A percentile compares a stretch with the other conserved stretches of the same genome.
These are phyloP conservation scores for Taxawa tesnikishii DNA, from an alignment of 2,329 filamentous ascomycete genomes.

Conservation along the genomic window DNA sequence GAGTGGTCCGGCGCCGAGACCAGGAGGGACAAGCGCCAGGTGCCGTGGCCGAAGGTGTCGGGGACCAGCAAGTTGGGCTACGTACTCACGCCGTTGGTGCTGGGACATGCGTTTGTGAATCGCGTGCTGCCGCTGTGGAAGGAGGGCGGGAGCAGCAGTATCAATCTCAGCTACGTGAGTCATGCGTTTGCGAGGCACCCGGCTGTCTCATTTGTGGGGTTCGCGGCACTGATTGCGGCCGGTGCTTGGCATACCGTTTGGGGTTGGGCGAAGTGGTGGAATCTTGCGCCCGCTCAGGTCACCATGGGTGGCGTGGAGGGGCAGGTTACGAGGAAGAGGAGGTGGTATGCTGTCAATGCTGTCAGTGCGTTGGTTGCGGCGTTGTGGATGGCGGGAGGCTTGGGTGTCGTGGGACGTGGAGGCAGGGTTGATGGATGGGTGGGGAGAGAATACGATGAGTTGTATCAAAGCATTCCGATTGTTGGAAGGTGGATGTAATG, in stretches of 20 bases:
- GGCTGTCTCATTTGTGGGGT: conserved; percentile 53
- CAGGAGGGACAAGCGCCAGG: conserved; percentile 32
- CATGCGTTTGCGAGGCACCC: conserved; percentile 73
- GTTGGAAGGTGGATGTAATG: conserved; percentile 38
- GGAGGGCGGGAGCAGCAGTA: conserved; percentile 76
- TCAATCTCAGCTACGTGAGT: conserved; percentile 70
- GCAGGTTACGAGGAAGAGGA: conserved; percentile 45
- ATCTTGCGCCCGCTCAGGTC: conserved; percentile 46
- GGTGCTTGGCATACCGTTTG: conserved; percentile 71
- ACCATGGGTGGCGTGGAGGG: conserved; percentile 35
- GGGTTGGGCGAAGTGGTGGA: conserved; percentile 75
- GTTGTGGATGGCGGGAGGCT: conserved; percentile 70
- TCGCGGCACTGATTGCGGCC: conserved; percentile 52
- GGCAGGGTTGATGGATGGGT: conserved; percentile 67
- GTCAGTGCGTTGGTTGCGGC: conserved; percentile 44
- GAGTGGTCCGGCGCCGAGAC: conserved; percentile 63
- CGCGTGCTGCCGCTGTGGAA: conserved; percentile 61
- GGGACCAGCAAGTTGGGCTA: conserved; percentile 65
- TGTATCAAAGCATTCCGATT: conserved; percentile 51
- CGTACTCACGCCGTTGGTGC: conserved; percentile 50
- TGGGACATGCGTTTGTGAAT: conserved; percentile 64
- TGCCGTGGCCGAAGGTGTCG: conserved; percentile 59
- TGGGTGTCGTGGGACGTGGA: conserved; percentile 64
- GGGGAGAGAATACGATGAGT: conserved; percentile 63
- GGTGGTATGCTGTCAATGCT: conserved; percentile 61